Percentiles rank a stretch among this genome's conserved stretches.
Evolutionary conservation across 2,329 filamentous ascomycete genomes (phyloP).

Genomic region (Hypomyces perniciosus): DNA sequence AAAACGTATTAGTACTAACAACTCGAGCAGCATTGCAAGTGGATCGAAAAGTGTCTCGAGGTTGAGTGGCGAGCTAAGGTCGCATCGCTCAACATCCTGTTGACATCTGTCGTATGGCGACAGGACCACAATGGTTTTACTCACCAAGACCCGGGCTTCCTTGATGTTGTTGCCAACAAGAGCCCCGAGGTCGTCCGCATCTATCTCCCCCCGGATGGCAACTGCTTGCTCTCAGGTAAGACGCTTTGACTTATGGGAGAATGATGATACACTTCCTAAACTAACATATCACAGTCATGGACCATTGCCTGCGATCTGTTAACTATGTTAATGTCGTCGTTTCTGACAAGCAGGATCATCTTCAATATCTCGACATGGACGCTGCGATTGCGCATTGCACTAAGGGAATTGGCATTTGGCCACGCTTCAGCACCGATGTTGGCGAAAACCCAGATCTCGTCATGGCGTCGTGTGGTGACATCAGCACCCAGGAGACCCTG

Average conservation of each 20-base stretch:
- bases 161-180: conserved; percentile 75
- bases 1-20: conserved; percentile 11
- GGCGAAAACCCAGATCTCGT: conserved; percentile 65
- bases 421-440: conserved; percentile 66
- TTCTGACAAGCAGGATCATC: conserved; percentile 72
- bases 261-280: neutral
- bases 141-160: conserved; percentile 74
- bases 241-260: neutral
- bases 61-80: conserved; percentile 70
- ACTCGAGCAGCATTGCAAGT: conserved; percentile 62
- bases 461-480: conserved; percentile 71
- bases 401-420: conserved; percentile 74
- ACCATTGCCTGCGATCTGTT: conserved; percentile 65
- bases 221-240: conserved; percentile 60
- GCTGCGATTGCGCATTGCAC: conserved; percentile 69
- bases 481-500: conserved; percentile 66
- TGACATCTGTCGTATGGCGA: conserved; percentile 73
- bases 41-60: conserved; percentile 76
- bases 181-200: conserved; percentile 74
- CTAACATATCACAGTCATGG: conserved; percentile 44
- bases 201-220: conserved; percentile 74
- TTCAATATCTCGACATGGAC: conserved; percentile 70
- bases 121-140: conserved; percentile 83
- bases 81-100: conserved; percentile 70
- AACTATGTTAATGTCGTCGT: conserved; percentile 82